Evolutionary conservation across 805 yeast genomes (phyloP), one percentile per base, ranked within the genome.

Genomic region (Teunomyces cretensis): DNA sequence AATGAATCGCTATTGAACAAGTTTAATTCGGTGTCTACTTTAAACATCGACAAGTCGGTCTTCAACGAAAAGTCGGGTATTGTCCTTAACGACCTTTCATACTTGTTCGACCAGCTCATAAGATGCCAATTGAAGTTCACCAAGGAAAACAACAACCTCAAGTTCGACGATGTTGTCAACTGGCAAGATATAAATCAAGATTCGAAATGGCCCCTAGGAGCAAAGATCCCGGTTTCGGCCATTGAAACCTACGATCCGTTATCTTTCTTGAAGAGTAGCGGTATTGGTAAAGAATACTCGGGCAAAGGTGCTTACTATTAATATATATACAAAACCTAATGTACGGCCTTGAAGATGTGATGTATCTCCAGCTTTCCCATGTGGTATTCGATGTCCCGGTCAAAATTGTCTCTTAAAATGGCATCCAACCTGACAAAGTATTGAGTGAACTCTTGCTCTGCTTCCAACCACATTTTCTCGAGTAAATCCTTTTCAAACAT

Each of bases 401-500:
- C 86, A 48, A 75, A 74, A 46, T 73, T 78, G 9, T 53, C 43
- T 40, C 75, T 80, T 28, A 85, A 73, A 14, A 86, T 71, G 1
- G 71, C 67, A 50, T 74, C 75, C 46, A 90, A 65, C 39, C 80
- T 74, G 49, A 75, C 64, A 52, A 84, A 80, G 19, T 80, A 68
- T 6, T 75, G 71, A 15, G 79, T 76, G 52, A 82, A 83, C 50
- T 81, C 80, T 15, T 80, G 81, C 52, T 84, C 88, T 46, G 87
- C 65, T 14, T 86, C 81, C 12, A 75, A 70, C 94, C 96, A 84
- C 45, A 88, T 73, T 55, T 76, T 79, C 31, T 78, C 81, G 32
- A 82, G 65, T 33, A 88, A 59, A 37, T 75, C 80, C 39, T 70
- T 74, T 55, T 81, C 86, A 48, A 74, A 66, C 47, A 70, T 74